These are phyloP conservation scores for Phytophthora ohioensis DNA, from an alignment of 352 stramenopile genomes.

Conservation along the genomic window DNA sequence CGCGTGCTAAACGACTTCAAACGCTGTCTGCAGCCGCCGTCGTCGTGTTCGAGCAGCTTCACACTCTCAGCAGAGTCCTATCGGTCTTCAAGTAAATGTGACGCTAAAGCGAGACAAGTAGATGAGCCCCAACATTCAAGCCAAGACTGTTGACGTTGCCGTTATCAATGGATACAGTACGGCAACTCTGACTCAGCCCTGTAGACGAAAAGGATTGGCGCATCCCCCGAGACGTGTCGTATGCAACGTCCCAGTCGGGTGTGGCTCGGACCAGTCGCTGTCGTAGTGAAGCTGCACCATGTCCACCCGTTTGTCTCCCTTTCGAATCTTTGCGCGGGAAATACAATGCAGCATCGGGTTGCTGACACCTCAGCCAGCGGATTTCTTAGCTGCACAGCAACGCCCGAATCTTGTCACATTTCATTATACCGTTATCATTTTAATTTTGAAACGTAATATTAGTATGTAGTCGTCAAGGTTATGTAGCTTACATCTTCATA, in stretches of 20 bases:
- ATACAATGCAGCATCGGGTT: slow-evolving; percentile 16
- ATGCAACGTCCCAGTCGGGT: slow-evolving; percentile 19
- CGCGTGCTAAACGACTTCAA: slow-evolving; percentile 58
- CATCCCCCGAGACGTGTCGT: slow-evolving; percentile 16
- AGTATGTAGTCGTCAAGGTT: background rate
- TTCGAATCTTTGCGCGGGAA: slow-evolving; percentile 12
- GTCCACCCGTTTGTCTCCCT: slow-evolving; percentile 26
- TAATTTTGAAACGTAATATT: background rate
- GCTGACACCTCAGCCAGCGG: slow-evolving; percentile 9
- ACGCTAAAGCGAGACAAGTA: no score
- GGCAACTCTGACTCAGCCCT: slow-evolving; percentile 28
- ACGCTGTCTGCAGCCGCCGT: slow-evolving; percentile 43
- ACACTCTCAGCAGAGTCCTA: no score
- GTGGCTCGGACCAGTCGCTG: background rate
- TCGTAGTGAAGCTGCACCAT: slow-evolving; percentile 13
- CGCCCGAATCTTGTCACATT: slow-evolving; percentile 13
- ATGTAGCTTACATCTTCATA: no score
- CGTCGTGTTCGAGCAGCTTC: background rate
- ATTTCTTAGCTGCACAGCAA: slow-evolving; percentile 1
- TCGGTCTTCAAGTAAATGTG: no score
- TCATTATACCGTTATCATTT: background rate
- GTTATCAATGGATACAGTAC: background rate
- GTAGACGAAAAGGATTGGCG: slow-evolving; percentile 41
- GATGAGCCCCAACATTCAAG: background rate
- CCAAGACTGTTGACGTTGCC: slow-evolving; percentile 4